These are phyloP conservation scores for Nicotiana benthamiana DNA, from an alignment of 257 asterid species.

Conservation along the genomic window DNA sequence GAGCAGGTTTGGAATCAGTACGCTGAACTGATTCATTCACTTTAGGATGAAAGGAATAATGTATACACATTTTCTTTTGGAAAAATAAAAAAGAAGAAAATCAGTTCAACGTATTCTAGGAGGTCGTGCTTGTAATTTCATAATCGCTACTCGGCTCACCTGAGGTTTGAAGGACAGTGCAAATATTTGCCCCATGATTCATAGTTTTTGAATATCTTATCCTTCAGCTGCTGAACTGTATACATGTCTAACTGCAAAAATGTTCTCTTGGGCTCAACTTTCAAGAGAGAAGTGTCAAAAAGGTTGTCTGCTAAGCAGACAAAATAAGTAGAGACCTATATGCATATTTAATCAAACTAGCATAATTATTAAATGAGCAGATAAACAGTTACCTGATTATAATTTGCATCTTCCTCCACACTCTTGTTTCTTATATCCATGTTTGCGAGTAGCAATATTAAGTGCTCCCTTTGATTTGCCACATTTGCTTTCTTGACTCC, in stretches of 20 bases:
- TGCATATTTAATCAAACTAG: constrained; percentile 3
- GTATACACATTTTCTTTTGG: neutral
- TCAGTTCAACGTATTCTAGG: neutral
- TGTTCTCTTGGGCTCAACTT: neutral
- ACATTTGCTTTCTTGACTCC: constrained; percentile 88
- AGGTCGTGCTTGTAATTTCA: neutral
- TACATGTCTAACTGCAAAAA: constrained; percentile 56
- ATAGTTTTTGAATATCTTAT: constrained; percentile 72
- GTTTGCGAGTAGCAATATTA: constrained; percentile 89
- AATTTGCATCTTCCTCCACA: constrained; percentile 25
- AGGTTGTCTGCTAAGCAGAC: neutral
- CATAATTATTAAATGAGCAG: constrained; percentile 11
- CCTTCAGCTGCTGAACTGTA: constrained; percentile 59
- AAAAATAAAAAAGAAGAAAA: neutral
- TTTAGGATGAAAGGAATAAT: neutral
- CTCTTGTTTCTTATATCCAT: constrained; percentile 71
- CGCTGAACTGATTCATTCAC: neutral
- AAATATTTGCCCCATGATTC: constrained; percentile 83
- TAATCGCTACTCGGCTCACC: constrained; percentile 46
- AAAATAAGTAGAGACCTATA: neutral
- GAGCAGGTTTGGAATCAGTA: neutral
- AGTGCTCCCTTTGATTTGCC: constrained; percentile 96
- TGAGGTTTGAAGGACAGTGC: constrained; percentile 51
- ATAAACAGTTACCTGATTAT: constrained; percentile 41
- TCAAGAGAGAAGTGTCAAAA: constrained; percentile 1